Conservation (phyloP, 768 basidiomycete genomes). For the Cystobasidium onofrii region DNA sequence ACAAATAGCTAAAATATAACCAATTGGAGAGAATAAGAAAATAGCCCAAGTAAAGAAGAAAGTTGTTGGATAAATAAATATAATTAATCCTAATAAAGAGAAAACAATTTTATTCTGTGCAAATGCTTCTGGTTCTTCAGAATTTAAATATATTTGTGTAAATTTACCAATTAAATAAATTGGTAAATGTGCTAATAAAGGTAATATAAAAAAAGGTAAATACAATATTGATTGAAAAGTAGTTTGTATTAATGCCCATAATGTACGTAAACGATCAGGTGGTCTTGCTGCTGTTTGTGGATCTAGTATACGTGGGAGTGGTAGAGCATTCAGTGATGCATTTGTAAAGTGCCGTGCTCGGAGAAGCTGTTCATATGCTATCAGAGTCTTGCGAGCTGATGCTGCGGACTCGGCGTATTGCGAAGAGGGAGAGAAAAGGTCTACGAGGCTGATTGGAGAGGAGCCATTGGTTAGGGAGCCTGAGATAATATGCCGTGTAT, state of each 20-base stretch:
- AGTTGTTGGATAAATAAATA: constrained; percentile 69
- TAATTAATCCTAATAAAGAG: constrained; percentile 59
- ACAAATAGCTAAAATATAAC: constrained; percentile 61
- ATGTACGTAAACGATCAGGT: constrained; percentile 72
- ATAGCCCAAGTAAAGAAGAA: constrained; percentile 82
- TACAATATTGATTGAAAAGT: constrained; percentile 61
- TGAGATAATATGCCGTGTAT: no score
- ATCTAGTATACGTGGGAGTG: constrained; percentile 73
- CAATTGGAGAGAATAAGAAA: constrained; percentile 64
- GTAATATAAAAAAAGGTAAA: constrained; percentile 82
- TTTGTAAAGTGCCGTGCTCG: constrained; percentile 71
- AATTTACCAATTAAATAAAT: constrained; percentile 71
- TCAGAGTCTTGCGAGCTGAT: constrained; percentile 60
- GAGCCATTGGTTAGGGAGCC: no score
- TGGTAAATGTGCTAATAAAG: constrained; percentile 56
- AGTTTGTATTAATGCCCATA: constrained; percentile 69
- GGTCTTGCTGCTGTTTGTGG: constrained; percentile 57
- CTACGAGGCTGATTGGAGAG: constrained; percentile 26
- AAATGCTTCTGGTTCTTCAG: constrained; percentile 78
- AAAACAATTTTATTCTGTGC: constrained; percentile 94
- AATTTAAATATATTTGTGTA: constrained; percentile 64
- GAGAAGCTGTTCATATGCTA: constrained; percentile 81
- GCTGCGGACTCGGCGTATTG: constrained; percentile 53
- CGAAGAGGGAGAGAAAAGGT: constrained; percentile 63
- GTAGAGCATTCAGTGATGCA: constrained; percentile 70